These are phyloP conservation scores for Suhomyces canberraensis DNA, from an alignment of 805 yeast species.

Conservation along the genomic window DNA sequence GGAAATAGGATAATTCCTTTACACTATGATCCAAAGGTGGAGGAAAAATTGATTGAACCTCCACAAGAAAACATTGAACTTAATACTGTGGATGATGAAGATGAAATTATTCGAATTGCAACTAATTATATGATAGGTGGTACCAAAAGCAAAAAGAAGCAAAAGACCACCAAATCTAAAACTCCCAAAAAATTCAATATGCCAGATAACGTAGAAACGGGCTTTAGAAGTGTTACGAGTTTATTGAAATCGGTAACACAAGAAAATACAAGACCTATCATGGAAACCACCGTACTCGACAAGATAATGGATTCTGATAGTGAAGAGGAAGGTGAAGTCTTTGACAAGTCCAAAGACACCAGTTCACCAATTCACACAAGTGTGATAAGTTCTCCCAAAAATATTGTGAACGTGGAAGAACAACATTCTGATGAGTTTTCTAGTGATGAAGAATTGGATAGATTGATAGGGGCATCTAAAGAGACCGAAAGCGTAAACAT, in stretches of 20 bases:
- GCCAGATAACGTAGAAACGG: slow-evolving; percentile 71
- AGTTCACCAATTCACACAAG: neutral
- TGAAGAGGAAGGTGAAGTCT: slow-evolving; percentile 9
- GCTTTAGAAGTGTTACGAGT: slow-evolving; percentile 52
- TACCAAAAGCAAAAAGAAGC: slow-evolving; percentile 11
- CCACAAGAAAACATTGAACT: slow-evolving; percentile 67
- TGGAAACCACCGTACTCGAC: slow-evolving; percentile 11
- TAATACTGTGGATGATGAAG: slow-evolving; percentile 55
- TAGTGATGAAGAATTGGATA: slow-evolving; percentile 3
- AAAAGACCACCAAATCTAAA: slow-evolving; percentile 14
- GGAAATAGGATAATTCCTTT: slow-evolving; percentile 71
- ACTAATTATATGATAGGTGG: slow-evolving; percentile 58
- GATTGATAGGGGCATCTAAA: too few relatives aligned
- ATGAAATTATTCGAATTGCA: slow-evolving; percentile 65
- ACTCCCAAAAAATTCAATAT: slow-evolving; percentile 53
- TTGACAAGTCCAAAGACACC: slow-evolving; percentile 1
- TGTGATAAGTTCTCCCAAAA: neutral
- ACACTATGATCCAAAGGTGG: slow-evolving; percentile 52
- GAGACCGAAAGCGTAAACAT: too few relatives aligned
- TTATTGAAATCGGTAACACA: slow-evolving; percentile 30
- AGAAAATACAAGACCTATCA: slow-evolving; percentile 1
- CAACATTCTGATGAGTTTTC: slow-evolving; percentile 1
- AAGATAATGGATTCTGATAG: slow-evolving; percentile 15
- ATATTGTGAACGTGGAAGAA: too few relatives aligned
- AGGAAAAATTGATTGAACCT: slow-evolving; percentile 53